Evolutionary conservation across 371 early-diverging fungal species (phyloP), one percentile per base, ranked within the genome.

Genomic region (Funneliformis caledonium): DNA sequence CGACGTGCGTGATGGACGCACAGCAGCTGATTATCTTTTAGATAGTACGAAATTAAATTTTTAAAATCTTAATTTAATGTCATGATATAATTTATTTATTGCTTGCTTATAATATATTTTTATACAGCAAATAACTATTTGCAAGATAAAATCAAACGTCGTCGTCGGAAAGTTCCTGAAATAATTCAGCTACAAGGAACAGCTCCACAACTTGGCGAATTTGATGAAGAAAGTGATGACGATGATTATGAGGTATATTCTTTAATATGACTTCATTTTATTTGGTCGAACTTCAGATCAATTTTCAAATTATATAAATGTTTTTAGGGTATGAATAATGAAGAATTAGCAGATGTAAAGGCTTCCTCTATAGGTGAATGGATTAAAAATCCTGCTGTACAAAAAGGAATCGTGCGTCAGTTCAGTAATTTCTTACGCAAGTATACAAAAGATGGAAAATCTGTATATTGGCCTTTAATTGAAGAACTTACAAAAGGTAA

Each of bases 401-500:
- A 96, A 16, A 91, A 92, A 79, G 92, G 94, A 22, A 95, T 97
- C 75, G 91, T 91, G 81, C 86, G 92, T 52, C 95, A 97, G 82
- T 98, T 98, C 87, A 90, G 92, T 50, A 89, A 93, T 60, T 99
- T 99, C 83, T 87, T 99, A 60, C 91, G 94, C 43, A 93, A 95
- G 4, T 97, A 88, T 84, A 91, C 92, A 19, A 93, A 96, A 82
- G 86, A 93, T 60, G 97, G 97, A 80, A 93, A 92, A 47, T 95
- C 96, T 2, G 95, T 98, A 9, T 99, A 99, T 82, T 97, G 96
- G 83, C 94, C 95, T 83, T 88, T 95, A 65, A 97, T 99, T 84
- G 88, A 93, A 68, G 89, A 90, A 67, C 92, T 99, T 89, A 96
- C 97, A 88, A 96, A 96, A 87, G 90, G 92, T 88, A 86, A 73